Percentiles rank a stretch among this genome's conserved stretches.
These are phyloP conservation scores for Cercospora sesami DNA, from an alignment of 2,329 filamentous ascomycete genomes.

Conservation along the genomic window DNA sequence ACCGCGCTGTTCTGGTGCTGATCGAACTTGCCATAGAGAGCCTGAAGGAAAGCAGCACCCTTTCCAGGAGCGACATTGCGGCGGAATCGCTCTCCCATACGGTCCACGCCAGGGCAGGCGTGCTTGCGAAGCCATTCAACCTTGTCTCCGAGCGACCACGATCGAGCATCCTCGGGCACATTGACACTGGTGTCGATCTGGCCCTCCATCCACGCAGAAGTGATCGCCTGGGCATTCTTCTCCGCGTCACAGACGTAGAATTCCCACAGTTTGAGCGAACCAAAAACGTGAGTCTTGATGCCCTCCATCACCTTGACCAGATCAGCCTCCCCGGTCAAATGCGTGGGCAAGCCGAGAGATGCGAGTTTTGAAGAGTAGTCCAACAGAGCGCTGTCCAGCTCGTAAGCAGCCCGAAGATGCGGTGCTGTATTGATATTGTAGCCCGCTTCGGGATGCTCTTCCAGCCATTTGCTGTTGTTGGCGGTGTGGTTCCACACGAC, in stretches of 20 bases:
- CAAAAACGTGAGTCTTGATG: constrained; percentile 77
- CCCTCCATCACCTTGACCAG: constrained; percentile 78
- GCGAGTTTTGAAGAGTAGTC: constrained; percentile 63
- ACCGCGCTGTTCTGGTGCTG: constrained; percentile 51
- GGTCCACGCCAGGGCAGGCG: constrained; percentile 69
- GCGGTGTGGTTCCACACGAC: constrained; percentile 98
- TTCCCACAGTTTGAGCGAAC: constrained; percentile 81
- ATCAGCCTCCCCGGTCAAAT: constrained; percentile 69
- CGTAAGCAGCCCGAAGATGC: constrained; percentile 64
- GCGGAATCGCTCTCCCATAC: constrained; percentile 76
- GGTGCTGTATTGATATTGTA: constrained; percentile 93
- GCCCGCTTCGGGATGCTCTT: constrained; percentile 90
- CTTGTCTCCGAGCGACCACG: constrained; percentile 60
- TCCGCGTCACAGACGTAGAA: constrained; percentile 85
- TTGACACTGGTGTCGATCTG: constrained; percentile 57
- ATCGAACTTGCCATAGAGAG: constrained; percentile 69
- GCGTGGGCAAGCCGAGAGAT: constrained; percentile 71
- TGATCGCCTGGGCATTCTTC: constrained; percentile 64
- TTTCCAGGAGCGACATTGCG: constrained; percentile 68
- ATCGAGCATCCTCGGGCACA: constrained; percentile 53
- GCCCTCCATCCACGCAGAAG: constrained; percentile 70
- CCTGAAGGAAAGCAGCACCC: constrained; percentile 67
- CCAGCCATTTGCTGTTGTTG: constrained; percentile 89
- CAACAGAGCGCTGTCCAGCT: constrained; percentile 74
- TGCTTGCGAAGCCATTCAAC: constrained; percentile 66